Evolutionary conservation across 257 asterid species (phyloP), one percentile per base, ranked within the genome.

Genomic region (Lavandula angustifolia): DNA sequence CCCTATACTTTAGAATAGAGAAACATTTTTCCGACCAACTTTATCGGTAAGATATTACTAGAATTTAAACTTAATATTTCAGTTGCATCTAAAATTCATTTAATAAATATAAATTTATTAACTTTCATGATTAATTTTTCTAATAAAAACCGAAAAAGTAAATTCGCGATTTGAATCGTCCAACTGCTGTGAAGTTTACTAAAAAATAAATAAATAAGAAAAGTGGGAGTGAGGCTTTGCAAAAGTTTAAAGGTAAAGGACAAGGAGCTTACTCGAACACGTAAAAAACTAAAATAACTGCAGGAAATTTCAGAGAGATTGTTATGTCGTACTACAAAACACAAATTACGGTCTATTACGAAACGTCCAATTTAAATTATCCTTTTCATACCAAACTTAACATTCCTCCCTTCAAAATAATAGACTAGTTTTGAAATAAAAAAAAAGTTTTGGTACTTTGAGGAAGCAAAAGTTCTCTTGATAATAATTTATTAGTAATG

Each of bases 291-390:
- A 43, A 65, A 43, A 65, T 27, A 4, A 53, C 54, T 7, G 58
- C 71, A 57, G 35, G 32, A 57, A 38, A 70, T 53, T 68, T 74
- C 73, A 80, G 64, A 57, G 70, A 72, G 59, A 69, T 63, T 69
- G 61, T 68, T 52, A 3, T 49, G 5, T 2, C 37, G 17, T 12
- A 62, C 78, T 77, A 79, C 35, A 67, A 31, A 81, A 82, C 87
- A 80, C 80, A 73, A 46, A 13, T 0, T 27, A 41, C 16, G 35
- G 13, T 67, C 53, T 68, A 35, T 77, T 72, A 72, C 72, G 76
- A 70, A 62, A 51, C 58, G 66, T 72, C 74, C 72, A 17, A 68
- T 58, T 69, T 52, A 33, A 53, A 67, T 55, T 51, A 50, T 55
- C 68, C 57, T 59, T 53, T 50, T 60, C 9, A 61, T 13, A 40